Evolutionary conservation across 768 basidiomycete species (phyloP).

Genomic region (Boletales sp.): DNA sequence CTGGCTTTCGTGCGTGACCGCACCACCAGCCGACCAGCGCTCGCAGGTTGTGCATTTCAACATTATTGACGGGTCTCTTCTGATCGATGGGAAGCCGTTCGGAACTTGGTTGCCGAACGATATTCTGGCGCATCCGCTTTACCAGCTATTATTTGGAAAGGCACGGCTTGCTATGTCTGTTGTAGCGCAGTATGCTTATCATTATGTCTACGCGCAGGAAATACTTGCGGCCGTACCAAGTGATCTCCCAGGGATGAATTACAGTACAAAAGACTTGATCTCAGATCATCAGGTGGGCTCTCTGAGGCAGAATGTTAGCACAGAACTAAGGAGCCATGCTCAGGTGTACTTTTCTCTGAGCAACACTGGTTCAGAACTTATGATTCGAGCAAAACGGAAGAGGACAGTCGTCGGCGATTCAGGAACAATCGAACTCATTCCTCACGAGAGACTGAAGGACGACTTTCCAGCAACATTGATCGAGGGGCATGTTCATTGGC

Average conservation of each 20-base stretch:
- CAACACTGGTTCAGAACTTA: neutral
- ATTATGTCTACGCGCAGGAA: too few relatives aligned
- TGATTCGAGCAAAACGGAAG: slow-evolving; percentile 13
- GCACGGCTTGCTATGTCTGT: too few relatives aligned
- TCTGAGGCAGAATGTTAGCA: neutral
- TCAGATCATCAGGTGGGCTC: neutral
- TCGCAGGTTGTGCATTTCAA: slow-evolving; percentile 39
- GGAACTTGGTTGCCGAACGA: slow-evolving; percentile 29
- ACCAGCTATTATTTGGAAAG: too few relatives aligned
- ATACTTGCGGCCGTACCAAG: too few relatives aligned
- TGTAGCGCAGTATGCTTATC: too few relatives aligned
- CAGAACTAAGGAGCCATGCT: too few relatives aligned
- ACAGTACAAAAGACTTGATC: slow-evolving; percentile 1
- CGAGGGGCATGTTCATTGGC: slow-evolving; percentile 23
- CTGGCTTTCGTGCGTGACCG: slow-evolving; percentile 30
- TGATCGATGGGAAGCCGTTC: slow-evolving; percentile 39
- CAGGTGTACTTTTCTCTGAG: too few relatives aligned
- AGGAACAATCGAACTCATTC: slow-evolving; percentile 16
- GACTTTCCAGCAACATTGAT: slow-evolving; percentile 12
- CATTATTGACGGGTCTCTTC: slow-evolving; percentile 36
- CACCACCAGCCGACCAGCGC: slow-evolving; percentile 1
- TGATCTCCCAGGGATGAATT: too few relatives aligned
- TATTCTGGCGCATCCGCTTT: slow-evolving; percentile 16
- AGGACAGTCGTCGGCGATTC: neutral
- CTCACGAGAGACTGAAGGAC: slow-evolving; percentile 8